A percentile compares a stretch with the other conserved stretches of the same genome.
These are phyloP conservation scores for Populus ilicifolia DNA, from an alignment of 345 rosid genomes.

Conservation along the genomic window DNA sequence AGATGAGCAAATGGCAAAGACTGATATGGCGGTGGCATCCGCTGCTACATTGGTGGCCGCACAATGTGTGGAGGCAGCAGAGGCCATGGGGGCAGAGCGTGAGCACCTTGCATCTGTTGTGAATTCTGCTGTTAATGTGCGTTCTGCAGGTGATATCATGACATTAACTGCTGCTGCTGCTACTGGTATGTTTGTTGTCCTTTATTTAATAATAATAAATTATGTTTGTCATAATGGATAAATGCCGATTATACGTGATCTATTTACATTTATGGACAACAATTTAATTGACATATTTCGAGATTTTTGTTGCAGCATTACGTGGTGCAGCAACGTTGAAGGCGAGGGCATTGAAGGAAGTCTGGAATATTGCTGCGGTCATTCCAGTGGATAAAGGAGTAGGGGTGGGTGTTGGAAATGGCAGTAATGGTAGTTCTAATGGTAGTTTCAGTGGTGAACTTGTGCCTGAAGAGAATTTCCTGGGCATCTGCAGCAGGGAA, in stretches of 20 bases:
- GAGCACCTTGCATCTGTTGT: conserved; percentile 68
- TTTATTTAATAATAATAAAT: not conserved
- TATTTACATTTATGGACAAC: not conserved
- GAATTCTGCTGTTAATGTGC: conserved; percentile 81
- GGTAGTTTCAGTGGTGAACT: conserved; percentile 85
- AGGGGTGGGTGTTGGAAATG: conserved; percentile 32
- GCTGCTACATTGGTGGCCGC: conserved; percentile 89
- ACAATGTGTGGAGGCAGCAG: conserved; percentile 85
- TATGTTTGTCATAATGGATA: not conserved
- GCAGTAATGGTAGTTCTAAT: conserved; percentile 63
- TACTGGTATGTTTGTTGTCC: conserved; percentile 42
- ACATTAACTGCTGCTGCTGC: conserved; percentile 89
- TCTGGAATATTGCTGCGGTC: conserved; percentile 90
- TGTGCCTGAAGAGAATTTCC: conserved; percentile 79
- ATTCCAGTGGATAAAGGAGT: conserved; percentile 80
- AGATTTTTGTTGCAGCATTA: conserved; percentile 42
- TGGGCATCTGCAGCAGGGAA: conserved; percentile 80
- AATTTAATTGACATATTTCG: not conserved
- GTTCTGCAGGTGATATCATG: conserved; percentile 81
- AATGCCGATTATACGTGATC: not conserved
- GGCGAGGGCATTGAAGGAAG: conserved; percentile 81
- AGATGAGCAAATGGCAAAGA: conserved; percentile 75
- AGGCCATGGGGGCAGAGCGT: conserved; percentile 86
- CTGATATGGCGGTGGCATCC: conserved; percentile 80
- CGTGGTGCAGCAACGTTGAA: conserved; percentile 87